Base-by-base conservation (phyloP, 805 yeast species). In the Spathaspora hagerdaliae region DNA sequence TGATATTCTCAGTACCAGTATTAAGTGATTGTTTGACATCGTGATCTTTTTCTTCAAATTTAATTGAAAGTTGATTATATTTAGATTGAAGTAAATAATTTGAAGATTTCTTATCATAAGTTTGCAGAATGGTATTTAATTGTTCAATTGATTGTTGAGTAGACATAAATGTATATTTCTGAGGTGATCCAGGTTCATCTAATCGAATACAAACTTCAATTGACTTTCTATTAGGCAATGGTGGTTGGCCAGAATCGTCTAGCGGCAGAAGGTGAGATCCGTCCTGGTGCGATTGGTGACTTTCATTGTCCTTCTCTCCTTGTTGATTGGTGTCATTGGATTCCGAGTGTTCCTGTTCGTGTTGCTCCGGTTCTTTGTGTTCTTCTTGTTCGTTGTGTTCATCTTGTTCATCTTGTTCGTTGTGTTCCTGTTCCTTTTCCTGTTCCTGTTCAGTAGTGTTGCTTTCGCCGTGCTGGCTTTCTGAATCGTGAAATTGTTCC, bases 21-120 rank as follows among this genome's bases (percentile, higher is more conserved):
- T 56, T 60, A 43, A 67, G 62, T 6, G 63, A 59, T 34, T 79
- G 83, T 56, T 76, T 78, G 19, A 79, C 78, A 29, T 73, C 65
- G 7, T 69, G 69, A 38, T 82, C 77, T 43, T 77, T 79, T 7
- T 74, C 59, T 27, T 69, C 67, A 40, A 80, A 73, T 33, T 74
- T 79, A 43, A 72, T 71, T 46, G 74, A 71, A 41, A 85, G 78
- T 41, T 79, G 82, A 50, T 76, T 74, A 42, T 77, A 75, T 49
- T 88, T 75, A 40, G 81, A 75, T 39, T 81, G 74, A 33, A 87
- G 69, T 49, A 88, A 69, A 57, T 79, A 85, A 50, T 80, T 64
- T 24, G 60, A 50, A 27, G 55, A 47, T 8, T 44, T 31, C 36
- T 50, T 51, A 44, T 53, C 56, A 45, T 60, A 58, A 6, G 61